phyloP scores from a whole-genome alignment of 2,329 filamentous ascomycete genomes.

The Aspergillus sp. region DNA sequence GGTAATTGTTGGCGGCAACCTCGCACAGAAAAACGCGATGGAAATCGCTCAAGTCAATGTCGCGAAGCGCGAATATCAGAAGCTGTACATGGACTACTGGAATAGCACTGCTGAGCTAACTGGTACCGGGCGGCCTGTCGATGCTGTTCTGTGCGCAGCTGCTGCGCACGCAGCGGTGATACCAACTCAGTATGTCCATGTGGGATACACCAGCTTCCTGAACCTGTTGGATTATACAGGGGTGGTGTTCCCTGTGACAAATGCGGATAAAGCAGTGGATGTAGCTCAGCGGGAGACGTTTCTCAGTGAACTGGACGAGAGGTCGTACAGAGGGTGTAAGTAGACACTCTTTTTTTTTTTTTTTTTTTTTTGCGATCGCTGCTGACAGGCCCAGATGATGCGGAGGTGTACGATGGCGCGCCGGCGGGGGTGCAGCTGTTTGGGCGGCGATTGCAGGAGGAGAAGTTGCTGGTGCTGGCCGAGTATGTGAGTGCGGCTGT shows the following conservation, averaged over 20 bases:
- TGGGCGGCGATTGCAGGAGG: constrained; percentile 55
- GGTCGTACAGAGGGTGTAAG: constrained; percentile 56
- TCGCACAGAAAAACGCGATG: constrained; percentile 44
- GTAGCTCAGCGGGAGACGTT: constrained; percentile 42
- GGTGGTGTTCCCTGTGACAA: constrained; percentile 60
- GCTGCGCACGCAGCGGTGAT: constrained; percentile 49
- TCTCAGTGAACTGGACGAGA: constrained; percentile 48
- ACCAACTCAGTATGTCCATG: constrained; percentile 50
- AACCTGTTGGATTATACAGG: constrained; percentile 63
- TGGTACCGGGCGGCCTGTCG: constrained; percentile 57
- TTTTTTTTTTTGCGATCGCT: not conserved
- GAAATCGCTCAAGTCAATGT: constrained; percentile 57
- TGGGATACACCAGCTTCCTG: constrained; percentile 52
- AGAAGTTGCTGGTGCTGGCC: constrained; percentile 54
- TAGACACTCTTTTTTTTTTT: constrained; percentile 6
- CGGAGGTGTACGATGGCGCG: constrained; percentile 53
- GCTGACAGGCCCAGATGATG: constrained; percentile 46
- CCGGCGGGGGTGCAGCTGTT: constrained; percentile 56
- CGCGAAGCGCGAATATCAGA: constrained; percentile 59
- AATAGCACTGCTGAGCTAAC: constrained; percentile 59
- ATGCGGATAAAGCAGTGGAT: constrained; percentile 57
- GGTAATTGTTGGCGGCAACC: constrained; percentile 38
- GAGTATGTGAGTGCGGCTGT: constrained; percentile 41
- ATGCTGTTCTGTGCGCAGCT: constrained; percentile 52
- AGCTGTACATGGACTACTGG: constrained; percentile 67